A percentile compares a stretch with the other conserved stretches of the same genome.
Evolutionary conservation across 225 moss, liverwort and hornwort genomes (phyloP).

Genomic region (Takakia lepidozioides): DNA sequence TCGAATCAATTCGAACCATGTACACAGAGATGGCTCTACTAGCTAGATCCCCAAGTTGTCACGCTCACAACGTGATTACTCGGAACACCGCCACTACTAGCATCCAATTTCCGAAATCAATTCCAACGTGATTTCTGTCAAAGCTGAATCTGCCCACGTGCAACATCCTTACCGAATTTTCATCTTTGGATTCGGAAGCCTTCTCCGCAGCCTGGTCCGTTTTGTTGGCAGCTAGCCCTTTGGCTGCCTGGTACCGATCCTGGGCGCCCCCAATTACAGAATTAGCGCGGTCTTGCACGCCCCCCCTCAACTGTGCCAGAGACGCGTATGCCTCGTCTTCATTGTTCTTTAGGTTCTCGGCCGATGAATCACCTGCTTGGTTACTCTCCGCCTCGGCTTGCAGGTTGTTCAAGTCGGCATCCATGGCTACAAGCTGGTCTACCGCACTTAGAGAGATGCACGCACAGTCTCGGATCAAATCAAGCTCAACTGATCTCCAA

Average conservation of each 20-base stretch:
- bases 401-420: constrained; percentile 3
- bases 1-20: neutral
- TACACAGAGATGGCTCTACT: neutral
- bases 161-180: constrained; percentile 14
- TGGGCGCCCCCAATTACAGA: constrained; percentile 15
- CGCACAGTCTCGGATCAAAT: no score
- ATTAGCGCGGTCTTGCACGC: neutral
- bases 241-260: constrained; percentile 21
- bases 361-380: constrained; percentile 5
- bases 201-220: constrained; percentile 12
- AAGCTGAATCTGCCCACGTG: no score
- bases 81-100: no score
- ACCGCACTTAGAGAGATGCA: no score
- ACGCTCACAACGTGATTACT: no score
- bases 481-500: no score
- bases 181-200: constrained; percentile 16
- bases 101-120: neutral
- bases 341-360: constrained; percentile 2
- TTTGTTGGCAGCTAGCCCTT: constrained; percentile 15
- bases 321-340: neutral
- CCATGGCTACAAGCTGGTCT: no score
- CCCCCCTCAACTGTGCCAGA: constrained; percentile 7
- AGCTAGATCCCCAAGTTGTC: no score
- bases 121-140: no score
- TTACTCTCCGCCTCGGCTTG: constrained; percentile 9